A percentile compares a stretch with the other conserved stretches of the same genome.
These are phyloP conservation scores for Exophiala viscosa DNA, from an alignment of 2,329 filamentous ascomycete species.

Conservation along the genomic window DNA sequence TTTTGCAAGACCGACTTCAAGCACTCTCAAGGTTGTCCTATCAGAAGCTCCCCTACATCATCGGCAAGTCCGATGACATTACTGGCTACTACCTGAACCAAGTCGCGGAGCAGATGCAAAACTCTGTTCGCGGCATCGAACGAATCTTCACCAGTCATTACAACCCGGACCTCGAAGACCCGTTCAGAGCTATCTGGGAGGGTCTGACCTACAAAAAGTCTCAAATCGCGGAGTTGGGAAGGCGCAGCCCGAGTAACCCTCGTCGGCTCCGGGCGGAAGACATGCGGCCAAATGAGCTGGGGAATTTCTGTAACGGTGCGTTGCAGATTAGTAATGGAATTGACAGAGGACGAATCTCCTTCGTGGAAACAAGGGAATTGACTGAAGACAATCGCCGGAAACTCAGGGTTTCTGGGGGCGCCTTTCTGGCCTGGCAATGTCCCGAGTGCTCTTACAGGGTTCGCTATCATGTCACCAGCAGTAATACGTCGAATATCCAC, in stretches of 20 bases:
- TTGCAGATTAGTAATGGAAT: constrained; percentile 25
- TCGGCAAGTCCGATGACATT: constrained; percentile 22
- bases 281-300: constrained; percentile 17
- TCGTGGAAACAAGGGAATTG: constrained; percentile 22
- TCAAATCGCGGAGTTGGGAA: constrained; percentile 20
- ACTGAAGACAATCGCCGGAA: constrained; percentile 16
- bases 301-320: constrained; percentile 28
- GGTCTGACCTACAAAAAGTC: constrained; percentile 20
- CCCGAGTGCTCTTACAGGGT: constrained; percentile 26
- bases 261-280: constrained; percentile 20
- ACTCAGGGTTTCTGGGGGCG: constrained; percentile 21
- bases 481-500: constrained; percentile 23
- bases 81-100: constrained; percentile 18
- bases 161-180: constrained; percentile 25
- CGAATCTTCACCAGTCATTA: constrained; percentile 27
- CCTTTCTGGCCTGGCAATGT: constrained; percentile 28
- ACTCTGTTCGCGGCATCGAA: constrained; percentile 24
- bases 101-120: constrained; percentile 24
- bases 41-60: constrained; percentile 21
- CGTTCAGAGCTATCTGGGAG: constrained; percentile 23
- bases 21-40: constrained; percentile 19
- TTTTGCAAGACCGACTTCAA: constrained; percentile 19
- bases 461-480: constrained; percentile 25
- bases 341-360: constrained; percentile 24
- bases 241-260: constrained; percentile 17